Base-by-base conservation (phyloP, 2,329 filamentous ascomycete species). In the Verticillium alfalfae region DNA sequence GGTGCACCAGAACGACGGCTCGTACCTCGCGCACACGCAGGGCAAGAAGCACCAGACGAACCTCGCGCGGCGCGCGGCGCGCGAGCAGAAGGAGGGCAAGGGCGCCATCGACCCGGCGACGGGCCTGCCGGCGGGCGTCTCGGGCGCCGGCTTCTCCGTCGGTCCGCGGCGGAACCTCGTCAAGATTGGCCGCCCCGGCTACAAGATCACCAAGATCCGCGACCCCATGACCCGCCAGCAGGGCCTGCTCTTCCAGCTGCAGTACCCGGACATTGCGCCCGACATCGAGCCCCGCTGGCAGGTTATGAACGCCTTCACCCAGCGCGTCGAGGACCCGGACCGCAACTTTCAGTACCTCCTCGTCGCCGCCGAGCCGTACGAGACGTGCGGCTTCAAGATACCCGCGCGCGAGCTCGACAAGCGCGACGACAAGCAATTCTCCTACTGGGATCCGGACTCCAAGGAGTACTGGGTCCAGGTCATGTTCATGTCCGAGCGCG, bases 11-110 rank as follows among this genome's bases (percentile, higher is more conserved):
- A 99, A 99, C 76, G 95, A 99, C 80, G 95, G 95, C 66, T 97
- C 93, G 57, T 99, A 99, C 78, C 92, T 99, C 67, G 95, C 95
- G 1, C 95, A 99, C 79, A 99, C 95, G 3, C 95, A 99, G 78
- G 95, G 95, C 62, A 92, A 95, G 74, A 99, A 99, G 80, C 95
- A 99, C 79, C 95, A 99, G 80, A 98, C 95, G 63, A 99, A 99
- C 78, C 88, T 99, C 59, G 95, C 95, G 34, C 89, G 95, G 10
- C 92, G 95, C 71, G 95, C 94, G 8, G 95, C 95, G n/a, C 89
- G 93, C 71, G 95, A 99, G 77, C 90, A 96, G 73, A 92, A 93
- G 73, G 91, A 98, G 70, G 93, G 93, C 58, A 89, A 89, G 64
- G 79, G 88, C 65, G 84, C 89, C 63, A 79, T 90, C 67, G 87